Evolutionary conservation across 2,329 filamentous ascomycete genomes (phyloP).

Genomic region (Fusarium coicis): DNA sequence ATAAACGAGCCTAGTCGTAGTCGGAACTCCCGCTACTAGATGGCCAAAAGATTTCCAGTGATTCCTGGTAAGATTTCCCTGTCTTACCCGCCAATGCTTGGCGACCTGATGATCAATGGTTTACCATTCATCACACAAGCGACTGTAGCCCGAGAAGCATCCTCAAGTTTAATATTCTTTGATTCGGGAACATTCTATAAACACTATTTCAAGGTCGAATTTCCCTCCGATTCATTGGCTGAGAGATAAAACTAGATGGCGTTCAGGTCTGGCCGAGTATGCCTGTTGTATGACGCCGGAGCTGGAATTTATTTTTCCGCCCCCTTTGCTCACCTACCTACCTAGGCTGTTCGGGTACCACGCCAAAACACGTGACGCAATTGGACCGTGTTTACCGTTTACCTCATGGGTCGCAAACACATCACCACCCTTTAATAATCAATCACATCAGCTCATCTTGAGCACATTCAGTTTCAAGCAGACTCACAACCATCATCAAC

Average conservation of each 20-base stretch:
- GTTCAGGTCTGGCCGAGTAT: neutral
- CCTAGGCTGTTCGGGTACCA: neutral
- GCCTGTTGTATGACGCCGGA: neutral
- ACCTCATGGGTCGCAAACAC: conserved; percentile 1
- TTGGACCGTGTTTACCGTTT: conserved; percentile 2
- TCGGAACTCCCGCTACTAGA: neutral
- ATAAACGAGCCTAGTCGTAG: too few species aligned
- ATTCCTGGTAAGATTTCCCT: neutral
- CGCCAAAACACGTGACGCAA: neutral
- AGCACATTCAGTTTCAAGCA: neutral
- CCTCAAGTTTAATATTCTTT: neutral
- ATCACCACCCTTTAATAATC: neutral
- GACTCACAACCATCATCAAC: neutral
- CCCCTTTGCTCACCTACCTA: neutral
- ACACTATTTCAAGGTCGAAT: too few species aligned
- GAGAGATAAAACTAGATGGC: neutral
- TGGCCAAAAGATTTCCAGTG: too few species aligned
- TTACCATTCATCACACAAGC: neutral
- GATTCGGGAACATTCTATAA: neutral
- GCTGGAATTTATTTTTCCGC: conserved; percentile 8
- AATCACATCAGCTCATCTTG: neutral
- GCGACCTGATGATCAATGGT: neutral
- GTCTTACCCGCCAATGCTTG: neutral
- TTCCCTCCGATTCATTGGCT: too few species aligned
- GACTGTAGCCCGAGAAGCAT: accelerated